phyloP scores from a whole-genome alignment of 225 moss, liverwort and hornwort species.

The Thuidium tamariscinum region DNA sequence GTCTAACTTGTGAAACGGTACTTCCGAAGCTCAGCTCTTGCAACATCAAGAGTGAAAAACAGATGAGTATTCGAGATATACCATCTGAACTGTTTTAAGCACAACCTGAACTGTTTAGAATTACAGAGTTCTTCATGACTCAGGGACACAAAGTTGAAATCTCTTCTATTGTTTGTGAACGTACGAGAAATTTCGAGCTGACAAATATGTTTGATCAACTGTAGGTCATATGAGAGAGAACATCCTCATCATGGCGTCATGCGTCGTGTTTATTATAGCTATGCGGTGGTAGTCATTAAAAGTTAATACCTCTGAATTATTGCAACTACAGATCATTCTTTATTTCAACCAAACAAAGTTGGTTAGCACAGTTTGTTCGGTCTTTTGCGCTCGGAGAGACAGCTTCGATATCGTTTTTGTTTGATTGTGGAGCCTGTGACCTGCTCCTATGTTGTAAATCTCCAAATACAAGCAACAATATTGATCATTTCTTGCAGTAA shows the following conservation, averaged over 20 bases:
- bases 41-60: neutral
- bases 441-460: neutral
- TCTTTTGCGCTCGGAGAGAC: neutral
- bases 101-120: too few species aligned
- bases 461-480: neutral
- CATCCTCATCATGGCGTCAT: conserved; percentile 5
- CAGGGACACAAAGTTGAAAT: neutral
- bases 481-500: neutral
- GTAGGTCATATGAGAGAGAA: conserved; percentile 3
- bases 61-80: too few species aligned
- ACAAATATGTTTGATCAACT: neutral
- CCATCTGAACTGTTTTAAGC: too few species aligned
- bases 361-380: neutral
- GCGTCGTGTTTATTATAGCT: conserved; percentile 2
- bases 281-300: conserved; percentile 1
- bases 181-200: neutral
- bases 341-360: neutral
- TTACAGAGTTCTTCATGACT: neutral
- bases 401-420: neutral
- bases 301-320: neutral
- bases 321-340: conserved; percentile 1
- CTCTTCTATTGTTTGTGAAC: neutral
- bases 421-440: neutral
- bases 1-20: neutral
- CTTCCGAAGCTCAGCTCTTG: neutral